Evolutionary conservation across 306 rosid genomes (phyloP), one percentile per base, ranked within the genome.

Genomic region (Quercus ilex): DNA sequence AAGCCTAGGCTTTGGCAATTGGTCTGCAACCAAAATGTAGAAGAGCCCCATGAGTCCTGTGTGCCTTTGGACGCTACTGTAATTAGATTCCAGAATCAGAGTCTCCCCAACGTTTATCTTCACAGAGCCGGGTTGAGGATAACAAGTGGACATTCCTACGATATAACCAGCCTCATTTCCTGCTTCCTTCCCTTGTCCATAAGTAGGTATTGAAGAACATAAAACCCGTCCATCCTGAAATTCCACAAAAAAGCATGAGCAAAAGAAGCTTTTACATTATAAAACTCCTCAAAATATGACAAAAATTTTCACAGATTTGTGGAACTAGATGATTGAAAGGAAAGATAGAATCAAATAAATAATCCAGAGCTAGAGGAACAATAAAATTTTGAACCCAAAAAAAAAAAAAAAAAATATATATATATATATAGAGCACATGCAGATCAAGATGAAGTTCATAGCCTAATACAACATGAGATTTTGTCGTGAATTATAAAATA

Each of bases 141-240:
- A 93, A 76, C 98, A 93, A 51, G 91, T 87, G 3, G 90, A 73
- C 98, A 93, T 93, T 83, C 98, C 98, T n/a, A 91, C 91, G 13
- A 93, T 78, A 77, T 90, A 91, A 0, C 88, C 86, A 7, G 64
- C 77, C 51, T 93, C 98, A 55, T 93, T 87, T 77, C 97, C 98
- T 23, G 88, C 87, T 69, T 91, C 92, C 3, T 76, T 41, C 1
- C 98, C 97, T 9, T 64, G 41, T 78, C 98, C 98, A 75, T 93
- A 93, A 21, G 74, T 81, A 69, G 98, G 88, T 51, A 51, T 79
- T 2, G 98, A 93, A 1, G 97, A 86, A 80, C 98, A 93, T 71
- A 93, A 77, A 12, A 85, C 83, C 20, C 88, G 79, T 17, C 96
- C 98, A 46, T 92, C 97, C 98, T 93, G 79, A 55, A 75, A 68